Base-by-base conservation (phyloP, 2,329 filamentous ascomycete species). In the Fusarium brevicatenulatum region DNA sequence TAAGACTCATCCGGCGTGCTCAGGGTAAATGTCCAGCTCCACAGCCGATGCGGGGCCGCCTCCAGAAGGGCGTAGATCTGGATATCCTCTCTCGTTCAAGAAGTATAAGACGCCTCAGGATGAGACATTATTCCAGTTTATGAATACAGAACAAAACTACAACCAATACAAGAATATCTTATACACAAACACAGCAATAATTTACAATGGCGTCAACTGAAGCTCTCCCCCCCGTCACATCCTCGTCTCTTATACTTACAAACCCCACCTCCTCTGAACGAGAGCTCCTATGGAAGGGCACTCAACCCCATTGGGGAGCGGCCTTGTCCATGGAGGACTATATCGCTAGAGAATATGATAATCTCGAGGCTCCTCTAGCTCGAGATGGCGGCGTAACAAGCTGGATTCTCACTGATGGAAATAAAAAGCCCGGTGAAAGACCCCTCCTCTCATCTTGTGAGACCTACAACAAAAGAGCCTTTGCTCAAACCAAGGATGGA, bases 391-490 rank as follows among this genome's bases (percentile, higher is more conserved):
- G 91, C 43, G 83, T 92, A 68, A 86, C 86, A 18, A 85, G 87
- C 72, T 93, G 91, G 91, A 87, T 93, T 61, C 85, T 93, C 36
- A 91, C 90, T 8, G 84, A 88, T 63, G 73, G 56, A 62, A 76
- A 43, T 67, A 80, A 53, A 69, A 80, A 70, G 4, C 82, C 83
- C 1, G 79, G 84, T 32, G 73, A 81, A 23, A 85, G 89, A 32
- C 87, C 86, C 9, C 83, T 93, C 34, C 85, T 92, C 28, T 89
- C 90, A 7, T 89, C 88, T 34, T 92, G 90, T 79, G 91, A 93
- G 81, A 88, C 88, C 15, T 84, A 91, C 58, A 86, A 86, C 67
- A 92, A 92, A 81, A 84, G 84, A 36, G 88, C 88, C 9, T 77
- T 91, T 7, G 82, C 88, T 40, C 82, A 84, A 37, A 73, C 72